These are phyloP conservation scores for Penicillium dipodomyicola DNA, from an alignment of 495 filamentous ascomycete genomes.

Conservation along the genomic window DNA sequence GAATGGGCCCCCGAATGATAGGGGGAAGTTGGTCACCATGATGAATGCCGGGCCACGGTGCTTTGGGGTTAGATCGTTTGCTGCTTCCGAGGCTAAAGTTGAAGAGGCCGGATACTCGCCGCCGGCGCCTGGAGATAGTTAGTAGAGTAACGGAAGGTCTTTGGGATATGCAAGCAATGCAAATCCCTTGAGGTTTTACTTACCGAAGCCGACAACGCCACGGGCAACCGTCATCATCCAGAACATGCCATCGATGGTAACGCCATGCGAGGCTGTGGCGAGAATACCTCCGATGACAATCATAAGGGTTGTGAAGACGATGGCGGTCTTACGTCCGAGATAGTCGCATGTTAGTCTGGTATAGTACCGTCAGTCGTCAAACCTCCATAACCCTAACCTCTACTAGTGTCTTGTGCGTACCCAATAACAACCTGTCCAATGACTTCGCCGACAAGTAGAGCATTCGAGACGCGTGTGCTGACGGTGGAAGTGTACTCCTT, in stretches of 20 bases:
- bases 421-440: conserved; percentile 52
- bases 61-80: conserved; percentile 44
- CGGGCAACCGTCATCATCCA: conserved; percentile 54
- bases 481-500: conserved; percentile 44
- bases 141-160: not conserved
- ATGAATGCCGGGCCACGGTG: conserved; percentile 53
- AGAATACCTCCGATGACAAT: conserved; percentile 53
- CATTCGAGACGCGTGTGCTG: conserved; percentile 52
- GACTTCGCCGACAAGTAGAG: conserved; percentile 53
- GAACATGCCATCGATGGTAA: conserved; percentile 50
- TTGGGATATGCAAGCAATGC: not conserved
- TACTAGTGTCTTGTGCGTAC: conserved; percentile 10
- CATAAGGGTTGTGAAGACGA: conserved; percentile 50
- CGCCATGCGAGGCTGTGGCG: conserved; percentile 48
- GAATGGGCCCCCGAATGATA: conserved; percentile 51
- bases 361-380: not conserved
- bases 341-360: conserved; percentile 50
- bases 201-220: conserved; percentile 48
- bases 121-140: conserved; percentile 23
- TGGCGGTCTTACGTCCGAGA: conserved; percentile 51
- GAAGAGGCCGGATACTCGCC: conserved; percentile 51
- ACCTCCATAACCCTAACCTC: not conserved
- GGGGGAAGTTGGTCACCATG: conserved; percentile 52
- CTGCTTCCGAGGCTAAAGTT: conserved; percentile 48
- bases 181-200: not conserved